Conservation (phyloP, 2,329 filamentous ascomycete genomes). For the Diaporthe sp. region DNA sequence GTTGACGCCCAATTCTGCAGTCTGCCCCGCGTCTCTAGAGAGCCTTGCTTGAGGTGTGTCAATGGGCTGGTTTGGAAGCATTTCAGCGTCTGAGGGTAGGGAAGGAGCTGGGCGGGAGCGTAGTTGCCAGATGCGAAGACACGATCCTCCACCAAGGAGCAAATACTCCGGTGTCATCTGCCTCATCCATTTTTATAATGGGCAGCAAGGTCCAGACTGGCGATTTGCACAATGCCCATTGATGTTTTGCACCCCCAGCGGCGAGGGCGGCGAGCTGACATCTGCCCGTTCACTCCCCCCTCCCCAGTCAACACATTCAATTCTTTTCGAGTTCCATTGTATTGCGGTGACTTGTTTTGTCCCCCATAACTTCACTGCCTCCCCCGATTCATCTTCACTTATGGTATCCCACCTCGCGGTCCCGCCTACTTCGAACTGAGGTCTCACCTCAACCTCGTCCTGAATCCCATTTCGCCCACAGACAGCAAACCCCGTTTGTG, state of each 20-base stretch:
- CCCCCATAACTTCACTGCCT: not conserved
- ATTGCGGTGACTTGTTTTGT: not conserved
- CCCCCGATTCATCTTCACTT: not conserved
- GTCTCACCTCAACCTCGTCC: not conserved
- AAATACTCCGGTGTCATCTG: not conserved
- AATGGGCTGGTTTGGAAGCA: constrained; percentile 1
- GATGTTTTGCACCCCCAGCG: not conserved
- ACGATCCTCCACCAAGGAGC: not conserved
- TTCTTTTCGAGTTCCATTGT: not conserved
- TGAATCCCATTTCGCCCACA: not conserved
- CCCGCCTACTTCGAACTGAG: not conserved
- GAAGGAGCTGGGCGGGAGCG: constrained; percentile 22
- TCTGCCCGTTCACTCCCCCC: not conserved
- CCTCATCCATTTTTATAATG: not conserved
- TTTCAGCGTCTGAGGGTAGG: not conserved
- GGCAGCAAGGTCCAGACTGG: not conserved
- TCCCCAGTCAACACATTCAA: not conserved
- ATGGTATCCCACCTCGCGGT: not conserved
- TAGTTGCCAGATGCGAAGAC: constrained; percentile 5
- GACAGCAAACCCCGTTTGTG: not conserved
- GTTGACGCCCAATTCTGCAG: not conserved
- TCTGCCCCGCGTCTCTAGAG: not conserved
- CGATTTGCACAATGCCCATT: not conserved
- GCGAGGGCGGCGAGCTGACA: not conserved
- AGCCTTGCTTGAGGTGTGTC: too few relatives aligned